Base-by-base conservation (phyloP, 331 rosid genomes). In the Quercus phellos region DNA sequence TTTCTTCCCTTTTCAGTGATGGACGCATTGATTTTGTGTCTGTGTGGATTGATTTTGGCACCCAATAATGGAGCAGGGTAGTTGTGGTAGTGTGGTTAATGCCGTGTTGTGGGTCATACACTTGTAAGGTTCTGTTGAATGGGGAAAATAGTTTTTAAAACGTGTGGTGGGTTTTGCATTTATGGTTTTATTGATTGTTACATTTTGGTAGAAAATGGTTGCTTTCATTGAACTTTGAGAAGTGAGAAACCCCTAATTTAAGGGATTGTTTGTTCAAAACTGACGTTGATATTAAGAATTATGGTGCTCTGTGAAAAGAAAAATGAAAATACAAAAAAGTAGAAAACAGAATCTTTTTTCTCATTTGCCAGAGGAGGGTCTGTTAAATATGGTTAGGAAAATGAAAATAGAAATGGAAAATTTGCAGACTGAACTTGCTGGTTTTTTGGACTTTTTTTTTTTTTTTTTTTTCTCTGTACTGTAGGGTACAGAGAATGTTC, bases 1-100 rank as follows among this genome's bases (percentile, higher is more conserved):
- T 79, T 69, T 73, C 80, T 82, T 80, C 50, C 13, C 30, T 83
- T 24, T 81, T 78, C 14, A 64, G 42, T 74, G 83, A 71, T n/a
- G 74, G 77, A 29, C 85, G 72, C 81, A 66, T 73, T 68, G 24
- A 30, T 1, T 73, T 9, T 55, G 51, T 38, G 84, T 79, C 26
- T 24, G 30, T 13, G 55, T 66, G 82, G 60, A 69, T 64, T 18
- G 70, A 64, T 56, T 68, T 22, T 58, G 60, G 63, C 68, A 27
- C 76, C 67, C 53, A n/a, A 73, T 76, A 60, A 76, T 71, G 73
- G 78, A 16, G 50, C 43, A 26, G 51, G 70, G 78, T 72, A 12
- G 84, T 42, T 55, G 72, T 34, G 19, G 59, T 35, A 51, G 75
- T 54, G n/a, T 32, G 67, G 34, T 74, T 60, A 74, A 54, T 81